Percentiles rank a stretch among this genome's conserved stretches.
Conservation (phyloP, 148 eudicot species). For the Salicornia ramosissima region DNA sequence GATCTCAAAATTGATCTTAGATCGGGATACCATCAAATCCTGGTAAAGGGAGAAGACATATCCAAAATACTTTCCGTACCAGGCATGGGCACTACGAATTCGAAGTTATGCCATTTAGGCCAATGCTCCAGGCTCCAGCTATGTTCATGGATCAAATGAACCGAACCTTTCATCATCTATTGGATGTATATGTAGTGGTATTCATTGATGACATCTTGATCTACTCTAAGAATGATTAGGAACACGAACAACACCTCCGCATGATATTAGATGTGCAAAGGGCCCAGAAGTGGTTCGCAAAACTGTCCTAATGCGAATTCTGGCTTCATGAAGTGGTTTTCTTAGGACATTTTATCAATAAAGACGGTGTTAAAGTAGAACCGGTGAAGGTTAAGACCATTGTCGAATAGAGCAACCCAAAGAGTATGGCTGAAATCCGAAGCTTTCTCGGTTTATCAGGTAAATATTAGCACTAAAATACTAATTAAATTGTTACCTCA, state of each 20-base stretch:
- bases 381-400: not conserved
- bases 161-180: too few species aligned
- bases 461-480: not conserved
- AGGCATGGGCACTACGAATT: too few species aligned
- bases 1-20: too few species aligned
- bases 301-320: not conserved
- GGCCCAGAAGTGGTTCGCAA: too few species aligned
- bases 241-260: not conserved
- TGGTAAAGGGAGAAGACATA: too few species aligned
- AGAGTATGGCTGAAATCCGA: constrained; percentile 1
- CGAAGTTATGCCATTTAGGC: not conserved
- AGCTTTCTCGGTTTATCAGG: constrained; percentile 4
- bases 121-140: not conserved
- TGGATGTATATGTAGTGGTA: not conserved
- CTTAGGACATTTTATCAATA: constrained; percentile 3
- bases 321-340: not conserved
- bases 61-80: too few species aligned
- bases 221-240: not conserved
- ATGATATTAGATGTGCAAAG: not conserved
- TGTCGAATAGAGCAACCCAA: not conserved
- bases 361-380: constrained; percentile 8
- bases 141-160: not conserved
- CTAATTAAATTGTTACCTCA: too few species aligned
- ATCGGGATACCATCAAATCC: too few species aligned
- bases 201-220: not conserved